Base-by-base conservation (phyloP, 345 rosid genomes). In the Lenwebbia sp. region DNA sequence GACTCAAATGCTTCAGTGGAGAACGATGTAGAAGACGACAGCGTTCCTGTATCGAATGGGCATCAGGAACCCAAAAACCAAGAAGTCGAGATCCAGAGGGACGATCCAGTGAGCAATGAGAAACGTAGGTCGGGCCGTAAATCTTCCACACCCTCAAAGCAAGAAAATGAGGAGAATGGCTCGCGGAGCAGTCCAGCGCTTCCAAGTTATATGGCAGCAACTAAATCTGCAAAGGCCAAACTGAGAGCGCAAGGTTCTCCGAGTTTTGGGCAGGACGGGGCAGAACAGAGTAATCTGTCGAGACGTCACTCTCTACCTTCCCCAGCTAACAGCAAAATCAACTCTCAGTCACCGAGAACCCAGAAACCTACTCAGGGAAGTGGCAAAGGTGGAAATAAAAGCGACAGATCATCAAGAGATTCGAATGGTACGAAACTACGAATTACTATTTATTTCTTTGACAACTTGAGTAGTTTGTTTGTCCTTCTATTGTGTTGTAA, bases 131-230 rank as follows among this genome's bases (percentile, higher is more conserved):
- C 91, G 22, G 87, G 92, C 89, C 90, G 87, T 85, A 96, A 93
- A 90, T 54, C 90, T 90, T 89, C 91, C 47, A 85, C 78, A 86
- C 83, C 88, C 51, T 87, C 87, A 70, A 95, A 93, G 91, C 93
- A 93, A 86, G 96, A 95, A 86, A 70, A 85, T 75, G 90, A 90
- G 75, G 98, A 96, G 88, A 94, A 94, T 89, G 96, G 95, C 62
- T 37, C 81, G 13, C 95, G 93, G 86, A 91, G 84, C 89, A 94
- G 93, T 90, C 96, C 95, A 0, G 44, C 93, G 47, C 75, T 95
- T 58, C 99, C 99, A 51, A 95, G 98, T 91, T 96, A 94, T 88
- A 95, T 96, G 99, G 94, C 92, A 88, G 98, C 98, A 75, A 96
- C 99, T 78, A 92, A 89, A 92, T 95, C 98, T 37, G 99, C 97